phyloP scores from a whole-genome alignment of 148 eudicot species.

The Chenopodium quinoa region DNA sequence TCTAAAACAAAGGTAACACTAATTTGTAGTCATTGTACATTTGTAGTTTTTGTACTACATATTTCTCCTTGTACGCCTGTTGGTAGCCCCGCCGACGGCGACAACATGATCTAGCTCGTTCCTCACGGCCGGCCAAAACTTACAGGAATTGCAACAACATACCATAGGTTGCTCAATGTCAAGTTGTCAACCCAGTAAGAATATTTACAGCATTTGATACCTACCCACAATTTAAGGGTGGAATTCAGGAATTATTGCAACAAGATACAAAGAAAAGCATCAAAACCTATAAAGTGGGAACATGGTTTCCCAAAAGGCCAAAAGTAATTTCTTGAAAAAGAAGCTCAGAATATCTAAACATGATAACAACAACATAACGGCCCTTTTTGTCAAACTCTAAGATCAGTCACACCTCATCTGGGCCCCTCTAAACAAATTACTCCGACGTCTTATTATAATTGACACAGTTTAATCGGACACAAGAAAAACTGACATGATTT shows the following conservation, averaged over 20 bases:
- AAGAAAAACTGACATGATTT: no score
- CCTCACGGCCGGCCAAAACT: neutral
- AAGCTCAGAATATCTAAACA: conserved; percentile 14
- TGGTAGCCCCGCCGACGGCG: neutral
- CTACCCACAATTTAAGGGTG: neutral
- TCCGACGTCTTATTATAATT: no score
- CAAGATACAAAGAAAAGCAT: conserved; percentile 13
- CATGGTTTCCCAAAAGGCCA: conserved; percentile 29
- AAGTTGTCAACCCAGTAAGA: neutral
- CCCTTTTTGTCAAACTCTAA: conserved; percentile 1
- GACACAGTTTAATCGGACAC: no score
- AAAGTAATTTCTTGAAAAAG: conserved; percentile 18
- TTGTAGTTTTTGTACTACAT: no score
- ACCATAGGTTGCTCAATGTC: neutral
- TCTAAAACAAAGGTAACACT: no score
- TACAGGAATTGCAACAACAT: neutral
- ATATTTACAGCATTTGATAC: neutral
- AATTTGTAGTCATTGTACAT: no score
- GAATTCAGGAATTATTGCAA: neutral
- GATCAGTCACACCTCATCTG: neutral
- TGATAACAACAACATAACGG: neutral
- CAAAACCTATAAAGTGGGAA: conserved; percentile 24
- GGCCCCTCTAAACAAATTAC: neutral
- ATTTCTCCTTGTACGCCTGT: neutral
- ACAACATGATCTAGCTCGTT: neutral